Conservation (phyloP, 305 asterid genomes). For the Striga hermonthica region DNA sequence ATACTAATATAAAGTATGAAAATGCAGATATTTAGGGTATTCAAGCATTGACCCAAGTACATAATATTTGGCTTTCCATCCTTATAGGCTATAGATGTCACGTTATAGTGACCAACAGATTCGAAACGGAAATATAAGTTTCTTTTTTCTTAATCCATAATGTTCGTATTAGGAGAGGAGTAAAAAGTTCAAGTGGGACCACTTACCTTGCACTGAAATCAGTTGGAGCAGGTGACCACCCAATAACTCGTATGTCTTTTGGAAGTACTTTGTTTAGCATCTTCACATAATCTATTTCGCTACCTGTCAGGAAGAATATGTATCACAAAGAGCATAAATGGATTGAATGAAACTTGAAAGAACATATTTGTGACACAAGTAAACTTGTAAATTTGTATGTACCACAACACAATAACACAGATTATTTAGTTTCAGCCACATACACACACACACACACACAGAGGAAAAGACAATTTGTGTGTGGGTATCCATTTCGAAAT, state of each 20-base stretch:
- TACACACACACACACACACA: no score
- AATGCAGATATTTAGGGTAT: constrained; percentile 9
- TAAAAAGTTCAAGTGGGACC: constrained; percentile 27
- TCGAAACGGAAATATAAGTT: constrained; percentile 24
- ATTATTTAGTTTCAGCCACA: constrained; percentile 21
- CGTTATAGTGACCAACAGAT: no score
- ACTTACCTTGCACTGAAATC: constrained; percentile 85
- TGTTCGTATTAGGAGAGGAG: constrained; percentile 23
- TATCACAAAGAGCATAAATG: constrained; percentile 23
- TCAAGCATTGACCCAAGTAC: constrained; percentile 7
- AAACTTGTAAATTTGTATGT: constrained; percentile 12
- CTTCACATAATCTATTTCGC: constrained; percentile 80
- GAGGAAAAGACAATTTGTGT: background rate
- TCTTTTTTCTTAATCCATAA: constrained; percentile 9
- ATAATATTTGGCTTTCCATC: no score
- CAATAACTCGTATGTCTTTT: constrained; percentile 75
- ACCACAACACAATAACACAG: constrained; percentile 7
- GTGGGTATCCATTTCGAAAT: constrained; percentile 13
- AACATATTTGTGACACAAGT: constrained; percentile 7
- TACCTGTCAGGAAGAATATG: constrained; percentile 44
- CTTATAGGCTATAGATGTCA: no score
- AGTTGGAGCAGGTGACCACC: constrained; percentile 90
- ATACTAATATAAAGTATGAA: background rate
- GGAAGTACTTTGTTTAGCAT: constrained; percentile 79
- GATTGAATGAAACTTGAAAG: constrained; percentile 26